A percentile compares a stretch with the other conserved stretches of the same genome.
Evolutionary conservation across 768 basidiomycete species (phyloP).

Genomic region (Strobilomyces dryophilus): DNA sequence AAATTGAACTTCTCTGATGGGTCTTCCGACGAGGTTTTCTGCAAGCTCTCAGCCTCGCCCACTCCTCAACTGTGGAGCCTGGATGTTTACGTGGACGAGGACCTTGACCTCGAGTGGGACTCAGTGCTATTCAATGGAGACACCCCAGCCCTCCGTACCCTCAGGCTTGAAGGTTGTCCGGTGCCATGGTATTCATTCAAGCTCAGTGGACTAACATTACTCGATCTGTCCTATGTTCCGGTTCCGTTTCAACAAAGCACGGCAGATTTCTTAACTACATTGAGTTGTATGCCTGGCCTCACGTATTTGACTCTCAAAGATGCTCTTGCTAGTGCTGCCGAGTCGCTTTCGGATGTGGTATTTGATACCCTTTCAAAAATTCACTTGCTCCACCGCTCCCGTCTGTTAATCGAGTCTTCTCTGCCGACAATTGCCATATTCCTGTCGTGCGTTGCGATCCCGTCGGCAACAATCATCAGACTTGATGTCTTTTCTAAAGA

Average conservation of each 20-base stretch:
- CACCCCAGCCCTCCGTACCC: not conserved
- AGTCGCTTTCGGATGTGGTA: not conserved
- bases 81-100: not conserved
- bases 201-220: slow-evolving; percentile 26
- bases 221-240: slow-evolving; percentile 29
- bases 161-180: not conserved
- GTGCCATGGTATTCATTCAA: not conserved
- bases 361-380: not conserved
- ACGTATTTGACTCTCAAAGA: slow-evolving; percentile 31
- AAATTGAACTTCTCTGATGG: not conserved
- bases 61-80: not conserved
- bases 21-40: not conserved
- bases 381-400: not conserved
- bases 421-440: not conserved
- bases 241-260: slow-evolving; percentile 22
- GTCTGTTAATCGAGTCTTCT: not conserved
- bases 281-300: slow-evolving; percentile 34
- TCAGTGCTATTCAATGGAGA: not conserved
- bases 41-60: not conserved
- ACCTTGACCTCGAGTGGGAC: not conserved
- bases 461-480: not conserved
- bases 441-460: not conserved
- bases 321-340: slow-evolving; percentile 20
- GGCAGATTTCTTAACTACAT: slow-evolving; percentile 29
- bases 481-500: not conserved